Evolutionary conservation across 345 rosid genomes (phyloP).

Genomic region (Garcia nutans): DNA sequence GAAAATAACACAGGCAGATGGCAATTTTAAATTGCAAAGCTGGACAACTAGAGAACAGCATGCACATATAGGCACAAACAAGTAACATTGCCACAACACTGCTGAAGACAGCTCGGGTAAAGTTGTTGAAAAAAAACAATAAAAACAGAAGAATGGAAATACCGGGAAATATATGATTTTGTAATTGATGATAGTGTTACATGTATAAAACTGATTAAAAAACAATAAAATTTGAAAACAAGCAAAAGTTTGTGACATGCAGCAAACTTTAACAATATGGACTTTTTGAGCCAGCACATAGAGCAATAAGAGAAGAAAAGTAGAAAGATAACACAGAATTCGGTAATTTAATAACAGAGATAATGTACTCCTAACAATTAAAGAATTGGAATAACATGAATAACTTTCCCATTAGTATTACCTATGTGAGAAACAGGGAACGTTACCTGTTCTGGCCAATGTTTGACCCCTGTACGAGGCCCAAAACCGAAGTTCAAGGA

Average conservation of each 20-base stretch:
- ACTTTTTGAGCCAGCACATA: not conserved
- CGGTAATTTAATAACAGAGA: not conserved
- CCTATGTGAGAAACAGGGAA: not conserved
- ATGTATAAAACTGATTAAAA: not conserved
- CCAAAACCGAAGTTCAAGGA: constrained; percentile 98
- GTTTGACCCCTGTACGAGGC: constrained; percentile 99
- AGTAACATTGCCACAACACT: not conserved
- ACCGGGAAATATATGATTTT: not conserved
- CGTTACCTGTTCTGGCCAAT: constrained; percentile 84
- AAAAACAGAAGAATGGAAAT: not conserved
- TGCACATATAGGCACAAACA: not conserved
- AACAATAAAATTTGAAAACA: not conserved
- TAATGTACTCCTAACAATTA: not conserved
- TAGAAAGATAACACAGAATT: not conserved
- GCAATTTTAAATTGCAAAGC: not conserved
- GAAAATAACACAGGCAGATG: not conserved
- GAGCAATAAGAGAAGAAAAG: not conserved
- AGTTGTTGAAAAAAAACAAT: not conserved
- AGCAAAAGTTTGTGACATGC: not conserved
- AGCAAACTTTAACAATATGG: not conserved
- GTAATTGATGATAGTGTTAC: not conserved
- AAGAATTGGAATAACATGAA: no score
- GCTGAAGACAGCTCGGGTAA: not conserved
- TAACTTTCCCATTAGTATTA: not conserved
- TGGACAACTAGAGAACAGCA: not conserved